Percentiles rank a stretch among this genome's conserved stretches.
phyloP scores from a whole-genome alignment of 139 green algal species.

The Chlamydomonas asymmetrica region DNA sequence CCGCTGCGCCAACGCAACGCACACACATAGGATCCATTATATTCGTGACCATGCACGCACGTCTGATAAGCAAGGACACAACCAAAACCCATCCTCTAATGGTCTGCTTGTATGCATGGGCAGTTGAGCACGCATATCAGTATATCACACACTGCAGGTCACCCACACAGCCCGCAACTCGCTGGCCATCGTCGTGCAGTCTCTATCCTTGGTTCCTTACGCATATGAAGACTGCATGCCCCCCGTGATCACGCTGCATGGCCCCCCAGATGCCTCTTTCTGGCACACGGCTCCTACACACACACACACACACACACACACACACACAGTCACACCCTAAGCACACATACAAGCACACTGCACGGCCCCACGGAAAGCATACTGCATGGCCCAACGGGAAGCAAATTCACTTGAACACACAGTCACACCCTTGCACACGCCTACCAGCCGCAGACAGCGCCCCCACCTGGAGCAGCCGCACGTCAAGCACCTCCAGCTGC shows the following conservation, averaged over 20 bases:
- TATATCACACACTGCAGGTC: not conserved
- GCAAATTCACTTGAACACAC: not conserved
- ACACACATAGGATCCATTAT: not conserved
- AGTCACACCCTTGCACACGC: not conserved
- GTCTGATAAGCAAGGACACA: not conserved
- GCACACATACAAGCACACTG: not conserved
- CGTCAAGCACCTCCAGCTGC: conserved; percentile 16
- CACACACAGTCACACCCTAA: not conserved
- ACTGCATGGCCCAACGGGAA: not conserved
- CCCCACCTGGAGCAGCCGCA: conserved; percentile 41
- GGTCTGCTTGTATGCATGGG: no score
- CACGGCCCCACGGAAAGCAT: not conserved
- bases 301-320: not conserved
- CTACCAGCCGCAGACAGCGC: not conserved
- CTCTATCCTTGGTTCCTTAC: no score
- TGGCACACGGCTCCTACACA: not conserved
- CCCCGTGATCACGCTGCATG: no score
- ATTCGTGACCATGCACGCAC: not conserved
- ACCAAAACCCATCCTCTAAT: no score
- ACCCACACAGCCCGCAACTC: not conserved
- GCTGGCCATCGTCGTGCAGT: no score
- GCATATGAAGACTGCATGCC: no score
- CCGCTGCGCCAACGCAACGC: not conserved
- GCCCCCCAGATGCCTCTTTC: no score
- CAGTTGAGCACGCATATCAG: not conserved